phyloP scores from a whole-genome alignment of 2,329 filamentous ascomycete species.

The Cercospora nicotianae region DNA sequence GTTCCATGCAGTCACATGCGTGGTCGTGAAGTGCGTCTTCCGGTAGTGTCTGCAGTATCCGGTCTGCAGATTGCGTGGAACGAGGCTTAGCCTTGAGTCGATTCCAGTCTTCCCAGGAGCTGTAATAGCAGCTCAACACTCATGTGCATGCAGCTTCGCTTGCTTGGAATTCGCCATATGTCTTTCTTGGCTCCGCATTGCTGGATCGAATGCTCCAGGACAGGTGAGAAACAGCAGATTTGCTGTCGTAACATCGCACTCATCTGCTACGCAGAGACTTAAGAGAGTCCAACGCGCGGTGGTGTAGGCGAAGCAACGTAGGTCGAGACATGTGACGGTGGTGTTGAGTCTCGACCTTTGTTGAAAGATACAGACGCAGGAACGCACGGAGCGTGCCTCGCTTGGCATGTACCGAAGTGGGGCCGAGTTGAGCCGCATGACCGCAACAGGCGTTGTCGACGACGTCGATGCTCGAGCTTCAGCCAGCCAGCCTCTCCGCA shows the following conservation, averaged over 20 bases:
- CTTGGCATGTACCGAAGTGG: background rate
- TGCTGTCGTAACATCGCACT: background rate
- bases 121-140: background rate
- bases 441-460: background rate
- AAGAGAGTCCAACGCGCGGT: background rate
- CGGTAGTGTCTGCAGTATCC: background rate
- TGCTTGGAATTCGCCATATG: background rate
- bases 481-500: background rate
- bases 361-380: background rate
- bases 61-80: background rate
- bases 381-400: background rate
- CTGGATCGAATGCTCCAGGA: background rate
- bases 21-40: background rate
- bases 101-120: background rate
- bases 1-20: background rate
- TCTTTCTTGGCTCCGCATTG: background rate
- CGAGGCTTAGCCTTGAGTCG: background rate
- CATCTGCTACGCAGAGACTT: background rate
- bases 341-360: background rate
- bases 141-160: background rate
- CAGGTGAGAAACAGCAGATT: background rate
- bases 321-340: background rate
- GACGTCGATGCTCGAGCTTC: background rate
- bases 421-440: conserved; percentile 3
- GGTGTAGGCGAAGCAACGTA: background rate